Evolutionary conservation across 2,329 filamentous ascomycete genomes (phyloP).

Genomic region (Colletotrichum destructivum): DNA sequence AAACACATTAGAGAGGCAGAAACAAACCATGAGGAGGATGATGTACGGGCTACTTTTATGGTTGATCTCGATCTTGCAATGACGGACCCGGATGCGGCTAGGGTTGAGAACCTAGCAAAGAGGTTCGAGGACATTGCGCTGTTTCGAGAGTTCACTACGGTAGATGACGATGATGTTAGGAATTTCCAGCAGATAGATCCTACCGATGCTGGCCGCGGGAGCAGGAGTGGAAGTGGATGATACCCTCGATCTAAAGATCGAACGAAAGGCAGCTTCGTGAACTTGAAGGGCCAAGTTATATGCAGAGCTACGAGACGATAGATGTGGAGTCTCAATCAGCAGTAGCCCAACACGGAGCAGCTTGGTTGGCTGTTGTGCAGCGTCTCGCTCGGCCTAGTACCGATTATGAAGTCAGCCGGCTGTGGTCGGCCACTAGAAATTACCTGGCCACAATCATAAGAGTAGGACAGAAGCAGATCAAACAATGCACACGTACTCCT

Average conservation of each 20-base stretch:
- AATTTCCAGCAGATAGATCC: neutral
- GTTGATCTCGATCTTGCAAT: conserved; percentile 54
- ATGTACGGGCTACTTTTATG: conserved; percentile 55
- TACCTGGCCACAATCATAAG: too few relatives aligned
- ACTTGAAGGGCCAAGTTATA: neutral
- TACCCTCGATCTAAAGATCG: neutral
- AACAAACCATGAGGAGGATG: conserved; percentile 42
- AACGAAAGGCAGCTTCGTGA: neutral
- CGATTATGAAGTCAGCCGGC: too few relatives aligned
- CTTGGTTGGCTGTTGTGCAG: too few relatives aligned
- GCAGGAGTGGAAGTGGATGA: neutral
- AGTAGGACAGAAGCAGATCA: too few relatives aligned
- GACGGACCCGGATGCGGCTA: conserved; percentile 52
- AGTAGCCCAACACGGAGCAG: too few relatives aligned
- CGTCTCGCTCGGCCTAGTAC: too few relatives aligned
- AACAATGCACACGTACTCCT: too few relatives aligned
- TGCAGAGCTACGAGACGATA: too few relatives aligned
- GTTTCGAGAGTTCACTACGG: conserved; percentile 50
- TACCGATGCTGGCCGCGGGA: neutral
- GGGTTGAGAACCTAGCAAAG: conserved; percentile 51
- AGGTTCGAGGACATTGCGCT: conserved; percentile 53
- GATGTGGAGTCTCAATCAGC: neutral
- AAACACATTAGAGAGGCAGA: conserved; percentile 48
- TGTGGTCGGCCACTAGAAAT: too few relatives aligned
- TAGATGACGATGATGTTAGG: conserved; percentile 8